Percentiles rank a stretch among this genome's conserved stretches.
Conservation (phyloP, 2,329 filamentous ascomycete genomes). For the Arthrobotrys conoides region DNA sequence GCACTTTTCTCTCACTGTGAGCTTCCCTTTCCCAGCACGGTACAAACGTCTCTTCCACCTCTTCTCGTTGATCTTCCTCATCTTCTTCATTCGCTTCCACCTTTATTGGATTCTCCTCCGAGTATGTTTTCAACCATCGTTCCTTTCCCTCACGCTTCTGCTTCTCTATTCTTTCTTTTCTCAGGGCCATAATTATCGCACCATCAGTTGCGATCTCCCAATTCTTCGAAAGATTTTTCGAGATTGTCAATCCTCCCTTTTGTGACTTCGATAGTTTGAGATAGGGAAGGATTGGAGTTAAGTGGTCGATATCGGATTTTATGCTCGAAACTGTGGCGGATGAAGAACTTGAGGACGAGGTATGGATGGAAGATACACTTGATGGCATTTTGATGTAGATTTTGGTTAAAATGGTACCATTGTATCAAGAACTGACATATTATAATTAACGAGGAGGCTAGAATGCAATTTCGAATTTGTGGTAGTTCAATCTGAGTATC, state of each 20-base stretch:
- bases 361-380: background rate
- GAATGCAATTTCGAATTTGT: too few relatives aligned
- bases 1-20: background rate
- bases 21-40: slow-evolving; percentile 29
- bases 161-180: slow-evolving; percentile 24
- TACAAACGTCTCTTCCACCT: slow-evolving; percentile 2
- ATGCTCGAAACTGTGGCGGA: background rate
- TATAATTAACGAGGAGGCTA: too few relatives aligned
- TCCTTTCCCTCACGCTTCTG: slow-evolving; percentile 25
- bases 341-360: background rate
- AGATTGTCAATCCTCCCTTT: background rate
- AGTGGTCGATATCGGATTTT: background rate
- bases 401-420: too few relatives aligned
- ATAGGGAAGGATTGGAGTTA: slow-evolving; percentile 6
- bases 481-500: too few relatives aligned
- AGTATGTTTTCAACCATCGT: slow-evolving; percentile 13
- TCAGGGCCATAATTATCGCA: background rate
- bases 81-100: background rate
- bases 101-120: background rate
- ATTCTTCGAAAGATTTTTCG: slow-evolving; percentile 7
- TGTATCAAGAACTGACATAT: too few relatives aligned
- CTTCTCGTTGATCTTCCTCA: background rate
- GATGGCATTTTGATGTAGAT: slow-evolving; percentile 4
- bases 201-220: slow-evolving; percentile 16
- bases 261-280: slow-evolving; percentile 12